These are phyloP conservation scores for Phaeosphaeriaceae sp. DNA, from an alignment of 2,329 filamentous ascomycete species.

Conservation along the genomic window DNA sequence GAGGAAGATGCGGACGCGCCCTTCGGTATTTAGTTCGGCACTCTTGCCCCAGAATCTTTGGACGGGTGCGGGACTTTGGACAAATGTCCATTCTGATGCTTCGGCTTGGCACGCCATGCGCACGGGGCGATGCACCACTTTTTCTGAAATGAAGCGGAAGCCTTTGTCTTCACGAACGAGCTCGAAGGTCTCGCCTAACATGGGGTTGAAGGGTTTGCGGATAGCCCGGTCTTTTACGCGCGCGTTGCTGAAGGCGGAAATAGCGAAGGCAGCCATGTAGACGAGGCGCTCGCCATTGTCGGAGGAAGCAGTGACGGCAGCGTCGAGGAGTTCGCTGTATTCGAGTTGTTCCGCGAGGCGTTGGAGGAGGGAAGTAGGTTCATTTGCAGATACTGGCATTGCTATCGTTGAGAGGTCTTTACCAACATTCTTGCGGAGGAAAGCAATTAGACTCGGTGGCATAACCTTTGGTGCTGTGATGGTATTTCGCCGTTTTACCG, in stretches of 20 bases:
- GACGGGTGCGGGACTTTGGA: conserved; percentile 84
- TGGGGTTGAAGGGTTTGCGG: conserved; percentile 95
- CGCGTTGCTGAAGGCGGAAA: conserved; percentile 81
- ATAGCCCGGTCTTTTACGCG: conserved; percentile 89
- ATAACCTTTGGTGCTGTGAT: conserved; percentile 76
- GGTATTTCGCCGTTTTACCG: conserved; percentile 71
- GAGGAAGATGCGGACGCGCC: conserved; percentile 78
- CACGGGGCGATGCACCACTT: conserved; percentile 91
- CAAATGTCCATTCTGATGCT: conserved; percentile 80
- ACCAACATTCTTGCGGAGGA: conserved; percentile 95
- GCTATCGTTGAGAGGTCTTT: conserved; percentile 96
- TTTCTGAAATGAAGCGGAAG: conserved; percentile 92
- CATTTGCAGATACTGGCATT: conserved; percentile 97
- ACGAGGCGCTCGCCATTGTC: conserved; percentile 75
- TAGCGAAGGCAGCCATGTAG: conserved; percentile 86
- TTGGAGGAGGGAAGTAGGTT: conserved; percentile 87
- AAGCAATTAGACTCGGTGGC: conserved; percentile 90
- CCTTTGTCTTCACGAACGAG: conserved; percentile 85
- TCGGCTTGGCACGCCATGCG: conserved; percentile 94
- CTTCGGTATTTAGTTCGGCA: conserved; percentile 91
- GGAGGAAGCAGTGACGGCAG: conserved; percentile 58
- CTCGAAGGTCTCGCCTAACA: conserved; percentile 95
- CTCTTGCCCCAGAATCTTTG: conserved; percentile 99
- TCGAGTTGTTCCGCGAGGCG: conserved; percentile 89
- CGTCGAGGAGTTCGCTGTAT: conserved; percentile 83